A percentile compares a stretch with the other conserved stretches of the same genome.
These are phyloP conservation scores for Tolypocladium album DNA, from an alignment of 2,329 filamentous ascomycete species.

Conservation along the genomic window DNA sequence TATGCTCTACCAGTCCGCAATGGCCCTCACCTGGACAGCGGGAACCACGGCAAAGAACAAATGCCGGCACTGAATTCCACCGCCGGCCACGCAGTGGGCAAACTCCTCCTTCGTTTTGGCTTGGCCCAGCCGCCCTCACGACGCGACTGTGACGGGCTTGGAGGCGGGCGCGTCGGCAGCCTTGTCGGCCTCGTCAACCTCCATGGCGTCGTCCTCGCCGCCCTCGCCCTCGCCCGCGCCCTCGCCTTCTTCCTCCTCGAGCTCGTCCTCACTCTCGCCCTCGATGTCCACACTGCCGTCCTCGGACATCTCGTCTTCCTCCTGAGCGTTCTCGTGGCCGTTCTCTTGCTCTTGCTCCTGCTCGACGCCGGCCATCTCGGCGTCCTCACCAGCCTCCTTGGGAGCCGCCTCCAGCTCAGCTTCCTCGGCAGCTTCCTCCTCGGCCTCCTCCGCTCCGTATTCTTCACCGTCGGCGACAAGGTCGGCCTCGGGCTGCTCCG, in stretches of 20 bases:
- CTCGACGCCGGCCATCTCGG: slow-evolving; percentile 66
- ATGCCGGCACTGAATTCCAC: neutral
- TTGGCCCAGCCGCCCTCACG: slow-evolving; percentile 7
- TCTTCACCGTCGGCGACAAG: slow-evolving; percentile 72
- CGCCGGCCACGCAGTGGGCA: neutral
- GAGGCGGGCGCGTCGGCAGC: slow-evolving; percentile 15
- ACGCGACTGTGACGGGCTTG: slow-evolving; percentile 22
- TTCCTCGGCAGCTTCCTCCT: slow-evolving; percentile 54
- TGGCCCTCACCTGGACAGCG: neutral
- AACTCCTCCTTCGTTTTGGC: neutral
- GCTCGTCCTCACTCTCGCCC: slow-evolving; percentile 62
- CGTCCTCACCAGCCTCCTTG: slow-evolving; percentile 49
- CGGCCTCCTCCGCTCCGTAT: slow-evolving; percentile 85
- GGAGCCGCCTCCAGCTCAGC: slow-evolving; percentile 42
- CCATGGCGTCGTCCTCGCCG: slow-evolving; percentile 35
- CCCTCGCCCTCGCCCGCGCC: slow-evolving; percentile 21
- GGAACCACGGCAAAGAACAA: neutral
- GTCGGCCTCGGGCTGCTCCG: slow-evolving; percentile 95
- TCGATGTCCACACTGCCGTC: slow-evolving; percentile 72
- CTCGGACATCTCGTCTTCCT: slow-evolving; percentile 60
- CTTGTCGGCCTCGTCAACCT: slow-evolving; percentile 33
- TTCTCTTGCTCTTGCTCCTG: slow-evolving; percentile 29
- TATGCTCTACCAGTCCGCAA: neutral
- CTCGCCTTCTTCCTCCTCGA: slow-evolving; percentile 49
- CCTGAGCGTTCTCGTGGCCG: slow-evolving; percentile 30